Base-by-base conservation (phyloP, 1,284 basidiomycete genomes). In the Mycena citricolor region DNA sequence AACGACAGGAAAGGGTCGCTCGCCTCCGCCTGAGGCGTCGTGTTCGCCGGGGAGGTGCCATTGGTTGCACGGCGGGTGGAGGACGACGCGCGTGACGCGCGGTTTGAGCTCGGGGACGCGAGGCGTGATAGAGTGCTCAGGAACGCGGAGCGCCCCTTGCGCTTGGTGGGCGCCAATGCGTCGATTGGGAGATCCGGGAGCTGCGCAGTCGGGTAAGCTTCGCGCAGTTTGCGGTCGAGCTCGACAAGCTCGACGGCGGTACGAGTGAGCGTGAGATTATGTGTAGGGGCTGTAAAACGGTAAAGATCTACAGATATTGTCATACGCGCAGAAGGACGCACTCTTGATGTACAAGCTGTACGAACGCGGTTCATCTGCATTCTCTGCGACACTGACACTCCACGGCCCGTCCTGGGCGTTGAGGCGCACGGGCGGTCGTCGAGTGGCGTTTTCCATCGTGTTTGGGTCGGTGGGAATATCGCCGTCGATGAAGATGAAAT, bases 211-310 rank as follows among this genome's bases (percentile, higher is more conserved):
- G 79, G 74, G 59, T 79, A 67, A 19, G 75, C 61, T 42, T 81
- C 75, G 46, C 75, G 73, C 48, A 92, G 77, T 69, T 88, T 91
- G 43, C 72, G 70, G 65, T 92, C 80, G 17, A 90, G 74, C 50
- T 91, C 87, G 29, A 82, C 69, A 36, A 92, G 76, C 61, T 93
- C 90, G 55, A 74, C 71, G 32, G 77, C 77, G 43, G 81, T 81
- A 49, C 90, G 81, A 13, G 84, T 88, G 47, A 93, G 79, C 30
- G 90, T 93, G 45, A 92, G 73, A 69, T 92, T 90, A 70, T 92
- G 90, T 21, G 87, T 93, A 22, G 89, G 84, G 12, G 89, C 90
- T 86, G 67, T 30, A 43, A 59, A 50, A 59, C 48, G 57, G 59
- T 36, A 14, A 36, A 23, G 8, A 20, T 36, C 22, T n/a, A 23